Base-by-base conservation (phyloP, 2,329 filamentous ascomycete genomes). In the Cucurbitaria berberidis region DNA sequence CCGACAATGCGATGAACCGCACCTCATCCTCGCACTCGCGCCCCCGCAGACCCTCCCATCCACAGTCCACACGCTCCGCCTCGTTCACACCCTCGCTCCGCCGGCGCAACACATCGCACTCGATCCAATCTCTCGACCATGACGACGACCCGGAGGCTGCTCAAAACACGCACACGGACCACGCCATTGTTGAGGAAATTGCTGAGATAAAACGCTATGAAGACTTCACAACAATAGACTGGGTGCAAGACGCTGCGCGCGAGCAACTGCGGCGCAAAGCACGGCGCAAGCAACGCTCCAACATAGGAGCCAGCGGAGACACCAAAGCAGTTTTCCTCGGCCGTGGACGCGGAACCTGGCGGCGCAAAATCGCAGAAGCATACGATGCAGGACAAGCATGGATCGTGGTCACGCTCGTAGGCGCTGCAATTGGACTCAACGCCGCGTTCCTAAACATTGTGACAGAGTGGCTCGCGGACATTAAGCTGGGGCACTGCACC, bases 171-270 rank as follows among this genome's bases (percentile, higher is more conserved):
- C 81, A 80, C 24, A 85, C 82, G 49, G 85, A 90, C 67, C 84
- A 88, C 56, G 86, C 88, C 58, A 91, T 96, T 62, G 89, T 92
- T 56, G 93, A 98, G 71, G 95, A 99, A 78, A 96, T 99, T 71
- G 93, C 90, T 22, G 89, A 97, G 80, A 98, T 99, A 74, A 97
- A 97, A 79, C 86, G 93, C 78, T 99, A 99, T 78, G 95, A 96
- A 79, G 95, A 99, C 77, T 99, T 99, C 74, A 96, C 93, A 5
- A 99, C 95, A 0, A 95, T 95, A 84, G 95, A 99, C 77, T 99
- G 95, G 95, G 93, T 99, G 0, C 93, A 99, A 75, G 95, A 99
- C 83, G 93, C 93, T 10, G 89, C 92, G 29, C 89, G 93, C 60
- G 95, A 97, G 74, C 91, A 96, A 73, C 81, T 90, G 41, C 86